A percentile compares a stretch with the other conserved stretches of the same genome.
Evolutionary conservation across 2,329 filamentous ascomycete genomes (phyloP).

Genomic region (Coniochaeta ligniaria): DNA sequence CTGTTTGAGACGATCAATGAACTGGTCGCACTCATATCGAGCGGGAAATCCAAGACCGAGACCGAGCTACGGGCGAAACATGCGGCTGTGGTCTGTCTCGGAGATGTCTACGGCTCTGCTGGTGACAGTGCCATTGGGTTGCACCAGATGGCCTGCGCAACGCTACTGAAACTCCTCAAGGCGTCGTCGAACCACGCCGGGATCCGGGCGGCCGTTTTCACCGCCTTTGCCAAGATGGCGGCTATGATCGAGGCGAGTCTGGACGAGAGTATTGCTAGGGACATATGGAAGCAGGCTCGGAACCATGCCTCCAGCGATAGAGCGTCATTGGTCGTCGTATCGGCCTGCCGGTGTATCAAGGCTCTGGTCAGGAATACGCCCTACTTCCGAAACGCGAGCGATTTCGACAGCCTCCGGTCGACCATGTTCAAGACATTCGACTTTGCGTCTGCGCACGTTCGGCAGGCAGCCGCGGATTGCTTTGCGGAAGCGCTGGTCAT

Average conservation of each 20-base stretch:
- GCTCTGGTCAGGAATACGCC: constrained; percentile 63
- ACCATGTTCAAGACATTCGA: constrained; percentile 84
- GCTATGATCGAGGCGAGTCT: constrained; percentile 68
- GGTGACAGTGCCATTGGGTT: constrained; percentile 88
- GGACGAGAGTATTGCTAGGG: constrained; percentile 79
- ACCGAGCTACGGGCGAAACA: constrained; percentile 74
- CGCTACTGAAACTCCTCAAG: constrained; percentile 74
- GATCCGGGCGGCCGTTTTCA: constrained; percentile 70
- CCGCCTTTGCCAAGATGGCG: constrained; percentile 67
- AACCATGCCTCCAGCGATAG: constrained; percentile 74
- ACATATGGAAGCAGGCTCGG: constrained; percentile 88
- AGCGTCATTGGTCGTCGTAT: constrained; percentile 69
- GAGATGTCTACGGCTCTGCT: constrained; percentile 83
- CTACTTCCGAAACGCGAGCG: constrained; percentile 81
- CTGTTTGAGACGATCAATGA: constrained; percentile 95
- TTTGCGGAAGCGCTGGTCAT: constrained; percentile 79
- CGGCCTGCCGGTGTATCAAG: constrained; percentile 73
- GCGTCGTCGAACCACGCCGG: constrained; percentile 72
- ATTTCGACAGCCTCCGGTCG: constrained; percentile 83
- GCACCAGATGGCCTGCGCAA: constrained; percentile 65
- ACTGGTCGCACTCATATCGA: constrained; percentile 63
- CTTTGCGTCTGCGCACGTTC: constrained; percentile 63
- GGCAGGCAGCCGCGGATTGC: constrained; percentile 81
- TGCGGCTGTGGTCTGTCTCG: constrained; percentile 79
- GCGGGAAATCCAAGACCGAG: constrained; percentile 67